Evolutionary conservation across 805 yeast species (phyloP).

Genomic region (Myxozyma kluyveri): DNA sequence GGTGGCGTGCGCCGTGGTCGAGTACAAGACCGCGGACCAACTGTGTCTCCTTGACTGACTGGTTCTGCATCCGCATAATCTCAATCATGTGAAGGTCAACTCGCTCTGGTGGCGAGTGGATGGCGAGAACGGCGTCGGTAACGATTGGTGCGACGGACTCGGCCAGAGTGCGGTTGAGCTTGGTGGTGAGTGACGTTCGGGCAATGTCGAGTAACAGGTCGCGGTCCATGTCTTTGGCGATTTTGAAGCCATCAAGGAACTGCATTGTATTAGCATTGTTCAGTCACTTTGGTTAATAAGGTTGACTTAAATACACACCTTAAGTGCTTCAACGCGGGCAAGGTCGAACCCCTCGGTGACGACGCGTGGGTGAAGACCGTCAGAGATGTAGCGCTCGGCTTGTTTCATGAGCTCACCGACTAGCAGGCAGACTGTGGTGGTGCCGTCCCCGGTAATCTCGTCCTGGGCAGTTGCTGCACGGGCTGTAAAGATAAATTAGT

Average conservation of each 20-base stretch:
- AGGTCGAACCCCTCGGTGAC: conserved; percentile 92
- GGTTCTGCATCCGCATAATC: conserved; percentile 97
- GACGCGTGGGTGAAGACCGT: conserved; percentile 95
- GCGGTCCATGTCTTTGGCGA: conserved; percentile 61
- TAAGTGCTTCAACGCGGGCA: conserved; percentile 72
- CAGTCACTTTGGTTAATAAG: background rate
- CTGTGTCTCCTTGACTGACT: conserved; percentile 76
- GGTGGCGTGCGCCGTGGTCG: conserved; percentile 98
- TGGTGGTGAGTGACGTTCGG: conserved; percentile 81
- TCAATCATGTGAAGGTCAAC: conserved; percentile 96
- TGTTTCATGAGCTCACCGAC: conserved; percentile 95
- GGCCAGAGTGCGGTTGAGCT: conserved; percentile 72
- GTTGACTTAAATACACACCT: conserved; percentile 1
- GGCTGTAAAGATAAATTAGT: conserved; percentile 46
- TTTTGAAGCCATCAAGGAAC: conserved; percentile 66
- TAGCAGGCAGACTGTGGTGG: conserved; percentile 88
- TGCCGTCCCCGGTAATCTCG: conserved; percentile 99
- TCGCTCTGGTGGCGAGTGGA: conserved; percentile 49
- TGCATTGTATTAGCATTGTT: conserved; percentile 31
- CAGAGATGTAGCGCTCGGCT: conserved; percentile 85
- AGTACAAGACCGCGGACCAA: conserved; percentile 85
- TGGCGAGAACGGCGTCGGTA: conserved; percentile 89
- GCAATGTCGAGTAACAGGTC: conserved; percentile 91
- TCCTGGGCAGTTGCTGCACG: conserved; percentile 98
- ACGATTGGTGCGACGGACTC: conserved; percentile 88